A percentile compares a stretch with the other conserved stretches of the same genome.
These are phyloP conservation scores for Aspergillus ibericus DNA, from an alignment of 2,329 filamentous ascomycete species.

Conservation along the genomic window DNA sequence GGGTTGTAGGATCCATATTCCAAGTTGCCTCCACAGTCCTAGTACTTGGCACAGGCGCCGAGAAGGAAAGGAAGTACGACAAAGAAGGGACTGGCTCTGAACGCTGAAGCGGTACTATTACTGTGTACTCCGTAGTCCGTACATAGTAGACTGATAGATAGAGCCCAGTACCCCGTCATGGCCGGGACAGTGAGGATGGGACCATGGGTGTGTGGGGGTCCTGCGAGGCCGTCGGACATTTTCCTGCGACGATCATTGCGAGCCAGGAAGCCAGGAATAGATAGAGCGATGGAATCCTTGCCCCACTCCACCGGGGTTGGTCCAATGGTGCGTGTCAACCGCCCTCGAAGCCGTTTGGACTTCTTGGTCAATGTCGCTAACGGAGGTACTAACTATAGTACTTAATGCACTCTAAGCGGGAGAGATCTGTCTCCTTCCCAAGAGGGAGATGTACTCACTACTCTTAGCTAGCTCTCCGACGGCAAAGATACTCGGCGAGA, in stretches of 20 bases:
- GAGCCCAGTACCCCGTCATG: neutral
- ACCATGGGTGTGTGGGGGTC: neutral
- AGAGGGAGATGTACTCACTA: neutral
- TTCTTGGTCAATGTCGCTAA: neutral
- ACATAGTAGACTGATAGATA: no score
- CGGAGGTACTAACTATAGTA: neutral
- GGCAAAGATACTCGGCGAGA: neutral
- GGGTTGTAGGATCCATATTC: neutral
- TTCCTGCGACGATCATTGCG: slow-evolving; percentile 22
- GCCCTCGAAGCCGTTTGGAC: slow-evolving; percentile 10
- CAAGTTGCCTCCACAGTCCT: neutral
- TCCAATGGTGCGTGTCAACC: slow-evolving; percentile 11
- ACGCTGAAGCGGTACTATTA: no score
- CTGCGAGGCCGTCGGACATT: slow-evolving; percentile 17
- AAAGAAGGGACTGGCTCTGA: neutral
- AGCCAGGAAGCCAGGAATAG: slow-evolving; percentile 21
- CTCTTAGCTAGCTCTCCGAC: neutral
- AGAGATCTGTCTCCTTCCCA: slow-evolving; percentile 10
- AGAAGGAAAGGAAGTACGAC: neutral
- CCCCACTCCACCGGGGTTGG: slow-evolving; percentile 4
- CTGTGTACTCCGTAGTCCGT: no score
- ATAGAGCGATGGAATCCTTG: slow-evolving; percentile 18
- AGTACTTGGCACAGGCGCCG: neutral
- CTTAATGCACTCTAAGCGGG: neutral
- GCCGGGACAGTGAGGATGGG: neutral